phyloP scores from a whole-genome alignment of 192 early-diverging fungal genomes.

The Blastocladiella britannica region DNA sequence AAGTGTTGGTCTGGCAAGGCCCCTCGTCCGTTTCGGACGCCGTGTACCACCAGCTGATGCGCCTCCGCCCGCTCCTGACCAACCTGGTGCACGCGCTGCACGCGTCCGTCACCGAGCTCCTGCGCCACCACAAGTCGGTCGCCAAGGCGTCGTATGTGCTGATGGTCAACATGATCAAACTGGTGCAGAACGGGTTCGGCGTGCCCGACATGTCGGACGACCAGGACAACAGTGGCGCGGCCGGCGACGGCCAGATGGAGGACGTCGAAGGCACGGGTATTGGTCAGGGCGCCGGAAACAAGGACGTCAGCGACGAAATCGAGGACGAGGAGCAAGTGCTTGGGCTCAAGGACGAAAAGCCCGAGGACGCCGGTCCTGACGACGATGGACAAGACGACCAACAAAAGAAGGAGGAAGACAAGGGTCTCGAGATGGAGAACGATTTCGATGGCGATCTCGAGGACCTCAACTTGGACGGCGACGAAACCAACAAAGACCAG shows the following conservation, averaged over 20 bases:
- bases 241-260: conserved; percentile 21
- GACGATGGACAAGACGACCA: conserved; percentile 32
- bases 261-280: conserved; percentile 71
- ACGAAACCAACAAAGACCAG: conserved; percentile 36
- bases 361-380: conserved; percentile 23
- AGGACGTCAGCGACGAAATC: conserved; percentile 94
- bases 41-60: neutral
- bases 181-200: conserved; percentile 74
- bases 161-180: conserved; percentile 38
- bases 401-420: conserved; percentile 53
- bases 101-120: conserved; percentile 21
- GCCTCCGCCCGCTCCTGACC: neutral
- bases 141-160: conserved; percentile 52
- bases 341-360: conserved; percentile 63
- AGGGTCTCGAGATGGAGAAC: conserved; percentile 87
- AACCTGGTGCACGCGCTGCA: neutral
- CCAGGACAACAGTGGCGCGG: conserved; percentile 28
- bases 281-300: conserved; percentile 60
- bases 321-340: conserved; percentile 92
- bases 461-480: conserved; percentile 27
- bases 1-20: too few relatives aligned
- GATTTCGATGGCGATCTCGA: conserved; percentile 79
- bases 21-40: too few relatives aligned
- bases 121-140: conserved; percentile 41
- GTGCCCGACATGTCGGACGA: conserved; percentile 49